Percentiles rank a stretch among this genome's conserved stretches.
Evolutionary conservation across 768 basidiomycete genomes (phyloP).

Genomic region (Leccinum boreale): DNA sequence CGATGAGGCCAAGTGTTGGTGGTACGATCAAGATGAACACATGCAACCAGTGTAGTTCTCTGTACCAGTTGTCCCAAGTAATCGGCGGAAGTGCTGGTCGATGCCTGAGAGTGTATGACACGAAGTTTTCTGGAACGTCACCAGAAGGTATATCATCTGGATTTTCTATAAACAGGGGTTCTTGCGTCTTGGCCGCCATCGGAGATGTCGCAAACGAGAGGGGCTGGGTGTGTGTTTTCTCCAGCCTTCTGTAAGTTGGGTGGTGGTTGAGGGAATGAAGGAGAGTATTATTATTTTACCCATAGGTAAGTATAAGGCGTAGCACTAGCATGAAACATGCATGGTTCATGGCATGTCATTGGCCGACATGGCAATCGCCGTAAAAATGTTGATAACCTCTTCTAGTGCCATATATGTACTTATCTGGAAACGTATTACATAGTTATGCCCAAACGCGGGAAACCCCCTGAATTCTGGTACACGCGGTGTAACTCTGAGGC

Average conservation of each 20-base stretch:
- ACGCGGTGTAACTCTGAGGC: no score
- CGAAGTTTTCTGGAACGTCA: conserved; percentile 5
- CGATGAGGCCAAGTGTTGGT: conserved; percentile 3
- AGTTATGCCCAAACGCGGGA: no score
- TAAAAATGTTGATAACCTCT: no score
- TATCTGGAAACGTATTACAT: no score
- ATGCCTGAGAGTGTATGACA: conserved; percentile 7
- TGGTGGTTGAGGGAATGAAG: neutral
- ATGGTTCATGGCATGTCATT: no score
- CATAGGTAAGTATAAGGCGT: no score
- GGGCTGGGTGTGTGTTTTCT: neutral
- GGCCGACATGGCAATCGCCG: no score
- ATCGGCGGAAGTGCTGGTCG: conserved; percentile 5
- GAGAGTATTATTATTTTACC: no score
- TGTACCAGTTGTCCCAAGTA: conserved; percentile 14
- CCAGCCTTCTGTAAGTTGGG: neutral
- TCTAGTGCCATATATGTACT: no score
- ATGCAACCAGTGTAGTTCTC: conserved; percentile 8
- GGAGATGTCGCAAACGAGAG: no score
- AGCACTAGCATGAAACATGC: no score
- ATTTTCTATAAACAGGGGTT: conserved; percentile 1
- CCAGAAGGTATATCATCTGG: conserved; percentile 5
- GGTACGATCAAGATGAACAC: conserved; percentile 4
- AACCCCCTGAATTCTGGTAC: no score
- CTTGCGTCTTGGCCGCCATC: neutral